Evolutionary conservation across 2,329 filamentous ascomycete genomes (phyloP).

Genomic region (Monosporascus sp.): DNA sequence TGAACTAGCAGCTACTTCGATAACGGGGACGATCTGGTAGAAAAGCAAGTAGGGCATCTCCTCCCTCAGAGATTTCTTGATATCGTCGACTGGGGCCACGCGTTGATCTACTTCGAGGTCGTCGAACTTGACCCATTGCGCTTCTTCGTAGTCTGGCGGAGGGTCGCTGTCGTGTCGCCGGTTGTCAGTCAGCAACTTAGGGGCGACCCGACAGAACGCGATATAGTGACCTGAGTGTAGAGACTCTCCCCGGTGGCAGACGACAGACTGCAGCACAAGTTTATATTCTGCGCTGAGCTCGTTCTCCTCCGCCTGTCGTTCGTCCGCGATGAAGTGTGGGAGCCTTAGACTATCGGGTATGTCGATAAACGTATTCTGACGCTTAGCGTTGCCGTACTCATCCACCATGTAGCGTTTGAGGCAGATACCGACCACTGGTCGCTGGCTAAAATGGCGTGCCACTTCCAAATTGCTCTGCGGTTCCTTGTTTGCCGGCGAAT

Average conservation of each 20-base stretch:
- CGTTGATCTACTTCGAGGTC: slow-evolving; percentile 67
- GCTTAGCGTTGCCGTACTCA: slow-evolving; percentile 60
- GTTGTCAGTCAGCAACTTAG: slow-evolving; percentile 55
- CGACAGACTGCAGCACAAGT: slow-evolving; percentile 81
- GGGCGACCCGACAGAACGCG: slow-evolving; percentile 73
- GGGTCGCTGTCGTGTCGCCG: slow-evolving; percentile 49
- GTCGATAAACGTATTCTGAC: slow-evolving; percentile 80
- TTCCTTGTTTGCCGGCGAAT: slow-evolving; percentile 54
- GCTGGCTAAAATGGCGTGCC: slow-evolving; percentile 78
- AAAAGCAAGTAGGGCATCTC: slow-evolving; percentile 94
- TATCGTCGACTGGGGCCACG: slow-evolving; percentile 72
- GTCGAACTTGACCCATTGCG: slow-evolving; percentile 88
- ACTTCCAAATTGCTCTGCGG: slow-evolving; percentile 70
- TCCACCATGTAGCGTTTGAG: slow-evolving; percentile 84
- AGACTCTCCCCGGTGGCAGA: slow-evolving; percentile 85
- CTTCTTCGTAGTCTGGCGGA: slow-evolving; percentile 62
- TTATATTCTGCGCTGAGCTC: slow-evolving; percentile 87
- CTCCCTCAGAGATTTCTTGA: slow-evolving; percentile 68
- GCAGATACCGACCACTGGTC: slow-evolving; percentile 87
- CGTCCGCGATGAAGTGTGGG: slow-evolving; percentile 85
- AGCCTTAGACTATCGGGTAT: slow-evolving; percentile 78
- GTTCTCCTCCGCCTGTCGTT: slow-evolving; percentile 57
- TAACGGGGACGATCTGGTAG: slow-evolving; percentile 87
- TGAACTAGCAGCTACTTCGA: slow-evolving; percentile 55
- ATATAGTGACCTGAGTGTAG: slow-evolving; percentile 90